These are phyloP conservation scores for Penicillium sclerotigenum DNA, from an alignment of 2,329 filamentous ascomycete genomes.

Conservation along the genomic window DNA sequence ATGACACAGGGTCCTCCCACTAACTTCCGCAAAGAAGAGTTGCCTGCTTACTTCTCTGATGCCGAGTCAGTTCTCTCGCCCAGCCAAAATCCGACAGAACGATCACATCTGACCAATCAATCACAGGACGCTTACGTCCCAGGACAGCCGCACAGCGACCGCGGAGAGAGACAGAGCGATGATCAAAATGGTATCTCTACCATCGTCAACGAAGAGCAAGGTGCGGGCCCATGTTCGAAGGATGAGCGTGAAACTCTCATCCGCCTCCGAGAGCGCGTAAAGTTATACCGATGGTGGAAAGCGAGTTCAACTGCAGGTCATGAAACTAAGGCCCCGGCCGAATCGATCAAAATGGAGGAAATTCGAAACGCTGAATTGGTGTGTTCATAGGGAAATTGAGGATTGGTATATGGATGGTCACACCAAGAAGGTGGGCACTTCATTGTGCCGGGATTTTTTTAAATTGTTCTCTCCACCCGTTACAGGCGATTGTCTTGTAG, in stretches of 20 bases:
- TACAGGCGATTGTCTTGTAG: conserved; percentile 15
- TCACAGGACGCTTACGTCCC: conserved; percentile 35
- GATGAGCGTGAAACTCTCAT: conserved; percentile 28
- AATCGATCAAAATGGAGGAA: conserved; percentile 3
- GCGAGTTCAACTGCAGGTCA: neutral
- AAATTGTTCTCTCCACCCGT: conserved; percentile 19
- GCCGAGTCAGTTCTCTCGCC: conserved; percentile 35
- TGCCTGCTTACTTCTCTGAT: conserved; percentile 40
- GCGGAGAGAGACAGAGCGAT: conserved; percentile 29
- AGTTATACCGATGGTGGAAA: conserved; percentile 13
- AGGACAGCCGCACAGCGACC: conserved; percentile 30
- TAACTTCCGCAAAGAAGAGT: conserved; percentile 44
- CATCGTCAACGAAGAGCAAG: conserved; percentile 28
- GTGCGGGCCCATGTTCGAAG: conserved; percentile 30
- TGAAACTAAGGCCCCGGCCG: conserved; percentile 3
- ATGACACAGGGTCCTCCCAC: conserved; percentile 41
- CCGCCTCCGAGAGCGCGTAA: conserved; percentile 21
- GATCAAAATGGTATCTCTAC: conserved; percentile 24
- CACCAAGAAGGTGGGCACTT: conserved; percentile 46
- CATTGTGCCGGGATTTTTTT: conserved; percentile 41
- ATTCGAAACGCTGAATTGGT: neutral
- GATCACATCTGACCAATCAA: conserved; percentile 27
- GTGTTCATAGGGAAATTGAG: conserved; percentile 1
- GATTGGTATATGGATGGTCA: conserved; percentile 22
- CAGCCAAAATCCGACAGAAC: conserved; percentile 14